These are phyloP conservation scores for Nakaseomyces bracarensis DNA, from an alignment of 1,139 yeast species.

Conservation along the genomic window DNA sequence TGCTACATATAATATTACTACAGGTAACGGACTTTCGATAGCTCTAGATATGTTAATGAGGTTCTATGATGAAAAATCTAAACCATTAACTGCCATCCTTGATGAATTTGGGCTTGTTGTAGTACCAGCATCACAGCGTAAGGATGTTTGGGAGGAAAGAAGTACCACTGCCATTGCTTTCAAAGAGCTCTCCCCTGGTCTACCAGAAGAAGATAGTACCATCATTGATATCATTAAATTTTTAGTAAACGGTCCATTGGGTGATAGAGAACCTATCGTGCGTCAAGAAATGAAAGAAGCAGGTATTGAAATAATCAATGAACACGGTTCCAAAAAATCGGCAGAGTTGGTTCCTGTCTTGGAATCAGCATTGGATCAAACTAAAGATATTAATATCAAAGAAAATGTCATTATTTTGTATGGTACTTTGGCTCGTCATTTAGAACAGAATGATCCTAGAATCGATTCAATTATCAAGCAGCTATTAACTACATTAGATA, in stretches of 20 bases:
- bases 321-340: slow-evolving; percentile 55
- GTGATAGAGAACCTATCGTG: slow-evolving; percentile 65
- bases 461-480: slow-evolving; percentile 58
- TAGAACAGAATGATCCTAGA: slow-evolving; percentile 56
- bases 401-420: slow-evolving; percentile 80
- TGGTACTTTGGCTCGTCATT: slow-evolving; percentile 81
- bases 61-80: slow-evolving; percentile 50
- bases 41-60: slow-evolving; percentile 40
- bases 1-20: slow-evolving; percentile 30
- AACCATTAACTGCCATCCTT: slow-evolving; percentile 67
- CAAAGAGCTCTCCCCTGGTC: slow-evolving; percentile 47
- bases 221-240: slow-evolving; percentile 50
- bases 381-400: slow-evolving; percentile 54
- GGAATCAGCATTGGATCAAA: slow-evolving; percentile 42
- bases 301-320: slow-evolving; percentile 63
- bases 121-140: slow-evolving; percentile 49
- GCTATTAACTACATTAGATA: slow-evolving; percentile 64
- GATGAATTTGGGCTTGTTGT: slow-evolving; percentile 77
- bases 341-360: slow-evolving; percentile 71
- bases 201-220: slow-evolving; percentile 31
- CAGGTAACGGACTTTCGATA: background rate
- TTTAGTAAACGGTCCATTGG: slow-evolving; percentile 56
- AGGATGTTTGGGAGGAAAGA: slow-evolving; percentile 78
- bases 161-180: slow-evolving; percentile 71
- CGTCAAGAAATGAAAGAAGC: slow-evolving; percentile 82